Percentiles rank a stretch among this genome's conserved stretches.
These are phyloP conservation scores for Butyriboletus loyo DNA, from an alignment of 768 basidiomycete genomes.

Conservation along the genomic window DNA sequence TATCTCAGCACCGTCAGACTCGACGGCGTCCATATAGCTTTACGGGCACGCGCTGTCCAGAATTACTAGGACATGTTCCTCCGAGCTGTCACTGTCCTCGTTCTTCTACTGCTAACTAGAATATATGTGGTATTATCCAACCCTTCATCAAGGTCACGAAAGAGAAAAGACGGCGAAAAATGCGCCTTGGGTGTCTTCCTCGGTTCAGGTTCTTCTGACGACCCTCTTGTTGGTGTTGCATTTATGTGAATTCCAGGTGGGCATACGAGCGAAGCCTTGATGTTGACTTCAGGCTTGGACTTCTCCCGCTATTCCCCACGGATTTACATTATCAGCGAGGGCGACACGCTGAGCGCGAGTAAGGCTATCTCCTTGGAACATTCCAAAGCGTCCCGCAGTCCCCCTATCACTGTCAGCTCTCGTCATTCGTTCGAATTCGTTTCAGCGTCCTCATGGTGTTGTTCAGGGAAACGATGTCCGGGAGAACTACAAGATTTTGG, in stretches of 20 bases:
- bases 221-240: background rate
- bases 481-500: slow-evolving; percentile 47
- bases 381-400: slow-evolving; percentile 11
- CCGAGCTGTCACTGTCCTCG: slow-evolving; percentile 2
- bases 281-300: slow-evolving; percentile 69
- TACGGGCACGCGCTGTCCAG: background rate
- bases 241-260: slow-evolving; percentile 58
- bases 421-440: background rate
- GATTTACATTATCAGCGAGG: slow-evolving; percentile 78
- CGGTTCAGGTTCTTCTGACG: slow-evolving; percentile 71
- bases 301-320: slow-evolving; percentile 72
- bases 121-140: slow-evolving; percentile 16
- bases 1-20: background rate
- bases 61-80: slow-evolving; percentile 12
- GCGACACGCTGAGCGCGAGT: slow-evolving; percentile 71
- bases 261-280: slow-evolving; percentile 86
- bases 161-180: slow-evolving; percentile 19
- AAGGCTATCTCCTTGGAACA: slow-evolving; percentile 69
- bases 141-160: slow-evolving; percentile 8
- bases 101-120: slow-evolving; percentile 19
- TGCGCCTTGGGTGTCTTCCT: slow-evolving; percentile 79
- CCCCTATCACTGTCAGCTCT: slow-evolving; percentile 14
- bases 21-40: background rate
- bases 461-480: slow-evolving; percentile 5
- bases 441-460: slow-evolving; percentile 8